Evolutionary conservation across 257 asterid genomes (phyloP), one percentile per base, ranked within the genome.

Genomic region (Agastache rugosa): DNA sequence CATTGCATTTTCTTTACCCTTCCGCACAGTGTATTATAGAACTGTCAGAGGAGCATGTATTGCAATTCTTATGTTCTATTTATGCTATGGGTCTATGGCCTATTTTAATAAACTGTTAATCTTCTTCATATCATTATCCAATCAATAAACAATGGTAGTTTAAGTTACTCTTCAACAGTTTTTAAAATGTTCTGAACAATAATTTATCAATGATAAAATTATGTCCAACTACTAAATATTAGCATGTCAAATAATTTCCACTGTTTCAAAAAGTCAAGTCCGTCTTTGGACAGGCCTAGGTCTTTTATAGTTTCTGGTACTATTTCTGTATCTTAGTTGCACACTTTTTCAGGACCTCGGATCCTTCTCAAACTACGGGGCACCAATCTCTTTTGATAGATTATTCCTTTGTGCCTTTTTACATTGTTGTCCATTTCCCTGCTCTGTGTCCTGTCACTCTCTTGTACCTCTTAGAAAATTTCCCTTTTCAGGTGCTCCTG

Each of bases 61-160:
- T 23, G 73, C 67, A 59, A 31, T 59, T 67, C 71, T 44, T 65
- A n/a, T 62, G 15, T 44, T 70, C 51, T 34, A 42, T 42, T 42
- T 63, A 63, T 53, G 69, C 69, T 53, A 17, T 39, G 11, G 11
- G 44, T 39, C 44, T 1, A 39, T 27, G 55, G 5, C 37, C 10
- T 22, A n/a, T n/a, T 16, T 25, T 47, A 27, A 48, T 54, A 8
- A 50, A 22, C 31, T 17, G 22, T 31, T 37, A 44, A 47, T 48
- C 69, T 47, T 69, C 60, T 54, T 63, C 66, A 11, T 58, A 42
- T 59, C 11, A 14, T 11, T 10, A 63, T 35, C 23, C 48, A 35
- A 35, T 16, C 16, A 35, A 35, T 35, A 63, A 35, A 37, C 22
- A 34, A 61, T 63, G 17, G 6, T 62, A 42, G 8, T 61, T 42